Evolutionary conservation across 306 rosid genomes (phyloP).

Genomic region (Trifolium fragiferum): DNA sequence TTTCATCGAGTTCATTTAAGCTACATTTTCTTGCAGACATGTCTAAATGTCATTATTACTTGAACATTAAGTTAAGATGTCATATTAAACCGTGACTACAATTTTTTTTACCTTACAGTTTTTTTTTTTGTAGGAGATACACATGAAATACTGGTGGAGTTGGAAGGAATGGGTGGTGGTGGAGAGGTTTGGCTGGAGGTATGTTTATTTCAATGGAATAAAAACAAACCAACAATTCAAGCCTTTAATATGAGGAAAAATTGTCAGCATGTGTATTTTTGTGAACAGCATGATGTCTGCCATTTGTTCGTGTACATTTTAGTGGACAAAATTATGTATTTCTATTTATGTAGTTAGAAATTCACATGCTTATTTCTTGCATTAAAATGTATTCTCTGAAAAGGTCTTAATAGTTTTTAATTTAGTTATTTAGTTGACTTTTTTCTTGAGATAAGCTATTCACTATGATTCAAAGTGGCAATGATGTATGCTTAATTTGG

Average conservation of each 20-base stretch:
- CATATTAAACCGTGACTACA: constrained; percentile 29
- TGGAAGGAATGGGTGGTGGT: constrained; percentile 99
- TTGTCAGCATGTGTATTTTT: constrained; percentile 23
- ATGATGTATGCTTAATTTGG: constrained; percentile 32
- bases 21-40: constrained; percentile 17
- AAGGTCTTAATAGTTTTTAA: constrained; percentile 6
- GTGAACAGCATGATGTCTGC: constrained; percentile 11
- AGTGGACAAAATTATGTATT: constrained; percentile 17
- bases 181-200: constrained; percentile 89
- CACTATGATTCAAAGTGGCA: not conserved
- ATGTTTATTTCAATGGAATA: constrained; percentile 45
- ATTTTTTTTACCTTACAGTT: constrained; percentile 26
- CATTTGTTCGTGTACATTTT: constrained; percentile 5
- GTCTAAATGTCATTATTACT: constrained; percentile 26
- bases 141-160: constrained; percentile 79
- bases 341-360: not conserved
- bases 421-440: constrained; percentile 10
- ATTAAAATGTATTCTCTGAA: constrained; percentile 12
- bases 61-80: constrained; percentile 23
- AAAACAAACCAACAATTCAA: not conserved
- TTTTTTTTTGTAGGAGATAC: constrained; percentile 63
- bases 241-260: constrained; percentile 18
- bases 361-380: constrained; percentile 1
- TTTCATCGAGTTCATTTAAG: constrained; percentile 33
- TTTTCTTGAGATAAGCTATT: constrained; percentile 2